Percentiles rank a stretch among this genome's conserved stretches.
phyloP scores from a whole-genome alignment of 805 yeast species.

The Zygosaccharomyces rouxii region DNA sequence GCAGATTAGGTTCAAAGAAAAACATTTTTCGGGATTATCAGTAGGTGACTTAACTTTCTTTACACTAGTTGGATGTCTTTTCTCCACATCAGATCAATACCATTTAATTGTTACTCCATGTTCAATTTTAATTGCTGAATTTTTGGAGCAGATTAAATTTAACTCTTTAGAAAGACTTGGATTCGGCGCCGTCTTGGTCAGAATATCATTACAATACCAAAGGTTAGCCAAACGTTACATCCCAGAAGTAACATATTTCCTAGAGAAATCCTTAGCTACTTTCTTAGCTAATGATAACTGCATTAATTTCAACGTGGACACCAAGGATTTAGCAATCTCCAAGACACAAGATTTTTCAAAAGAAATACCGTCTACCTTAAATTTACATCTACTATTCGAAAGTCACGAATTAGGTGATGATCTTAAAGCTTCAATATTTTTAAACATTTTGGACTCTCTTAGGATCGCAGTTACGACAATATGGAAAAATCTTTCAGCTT shows the following conservation, averaged over 20 bases:
- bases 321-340: conserved; percentile 19
- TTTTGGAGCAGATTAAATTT: conserved; percentile 50
- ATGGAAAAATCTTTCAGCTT: conserved; percentile 63
- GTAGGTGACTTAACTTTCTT: conserved; percentile 59
- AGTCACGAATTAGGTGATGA: conserved; percentile 17
- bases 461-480: conserved; percentile 34
- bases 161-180: conserved; percentile 42
- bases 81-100: conserved; percentile 93
- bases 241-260: conserved; percentile 69
- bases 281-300: conserved; percentile 29
- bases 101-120: conserved; percentile 89
- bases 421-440: conserved; percentile 22
- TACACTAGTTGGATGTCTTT: conserved; percentile 66
- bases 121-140: conserved; percentile 64
- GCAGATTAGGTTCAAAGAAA: conserved; percentile 46
- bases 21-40: conserved; percentile 39
- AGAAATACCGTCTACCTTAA: conserved; percentile 11
- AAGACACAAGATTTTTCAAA: conserved; percentile 9
- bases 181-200: conserved; percentile 63
- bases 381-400: conserved; percentile 27
- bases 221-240: conserved; percentile 70
- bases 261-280: conserved; percentile 47
- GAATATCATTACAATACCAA: conserved; percentile 66
- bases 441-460: conserved; percentile 31
- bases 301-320: conserved; percentile 22